Evolutionary conservation across 257 asterid genomes (phyloP).

Genomic region (Lantana camara): DNA sequence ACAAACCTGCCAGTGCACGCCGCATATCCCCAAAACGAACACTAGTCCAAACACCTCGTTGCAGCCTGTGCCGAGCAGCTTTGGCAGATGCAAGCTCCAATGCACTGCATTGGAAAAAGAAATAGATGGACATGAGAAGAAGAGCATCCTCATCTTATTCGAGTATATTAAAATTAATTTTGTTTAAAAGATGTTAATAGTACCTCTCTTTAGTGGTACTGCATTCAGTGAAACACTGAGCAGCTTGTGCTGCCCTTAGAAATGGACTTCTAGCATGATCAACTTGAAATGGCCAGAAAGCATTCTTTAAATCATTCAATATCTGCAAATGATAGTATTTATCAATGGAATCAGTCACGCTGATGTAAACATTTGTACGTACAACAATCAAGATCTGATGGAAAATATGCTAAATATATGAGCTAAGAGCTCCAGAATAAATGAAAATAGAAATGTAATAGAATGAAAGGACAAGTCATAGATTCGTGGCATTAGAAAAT

Average conservation of each 20-base stretch:
- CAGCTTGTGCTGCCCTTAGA: slow-evolving; percentile 85
- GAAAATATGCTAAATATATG: slow-evolving; percentile 12
- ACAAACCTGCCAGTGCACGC: slow-evolving; percentile 77
- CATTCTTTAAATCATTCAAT: slow-evolving; percentile 70
- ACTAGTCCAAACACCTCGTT: slow-evolving; percentile 92
- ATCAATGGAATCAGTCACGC: background rate
- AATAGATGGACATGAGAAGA: background rate
- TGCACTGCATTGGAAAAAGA: slow-evolving; percentile 47
- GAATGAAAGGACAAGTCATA: background rate
- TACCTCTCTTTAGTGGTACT: slow-evolving; percentile 54
- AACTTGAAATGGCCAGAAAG: slow-evolving; percentile 87
- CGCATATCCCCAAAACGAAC: slow-evolving; percentile 86
- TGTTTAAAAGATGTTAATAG: background rate
- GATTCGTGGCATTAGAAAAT: background rate
- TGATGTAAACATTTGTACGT: background rate
- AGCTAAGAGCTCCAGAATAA: slow-evolving; percentile 6
- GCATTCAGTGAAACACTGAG: slow-evolving; percentile 54
- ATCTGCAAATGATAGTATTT: slow-evolving; percentile 44
- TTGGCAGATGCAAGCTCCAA: slow-evolving; percentile 77
- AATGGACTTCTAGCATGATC: slow-evolving; percentile 63
- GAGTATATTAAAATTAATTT: background rate
- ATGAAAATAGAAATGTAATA: background rate
- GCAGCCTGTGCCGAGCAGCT: slow-evolving; percentile 83
- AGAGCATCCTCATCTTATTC: background rate
- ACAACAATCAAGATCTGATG: background rate